A percentile compares a stretch with the other conserved stretches of the same genome.
phyloP scores from a whole-genome alignment of 129 eudicot species.

The Helianthus tuberosus region DNA sequence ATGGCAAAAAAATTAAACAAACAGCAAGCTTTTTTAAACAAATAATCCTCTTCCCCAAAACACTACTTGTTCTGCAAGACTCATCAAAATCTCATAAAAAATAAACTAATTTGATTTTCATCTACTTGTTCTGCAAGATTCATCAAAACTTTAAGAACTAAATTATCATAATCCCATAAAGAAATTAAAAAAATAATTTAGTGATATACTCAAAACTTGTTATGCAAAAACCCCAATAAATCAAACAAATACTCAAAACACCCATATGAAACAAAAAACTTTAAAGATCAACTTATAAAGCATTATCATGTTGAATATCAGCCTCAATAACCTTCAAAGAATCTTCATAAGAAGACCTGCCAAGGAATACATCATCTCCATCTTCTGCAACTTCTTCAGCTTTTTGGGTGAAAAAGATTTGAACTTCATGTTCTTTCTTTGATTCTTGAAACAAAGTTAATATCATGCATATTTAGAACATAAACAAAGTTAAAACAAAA shows the following conservation, averaged over 20 bases:
- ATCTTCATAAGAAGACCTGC: slow-evolving; percentile 78
- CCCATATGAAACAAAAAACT: slow-evolving; percentile 3
- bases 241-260: neutral
- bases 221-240: neutral
- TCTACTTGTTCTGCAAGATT: slow-evolving; percentile 13
- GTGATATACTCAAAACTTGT: too few species aligned
- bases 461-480: too few species aligned
- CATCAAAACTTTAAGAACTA: slow-evolving; percentile 18
- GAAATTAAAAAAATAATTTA: neutral
- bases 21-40: too few species aligned
- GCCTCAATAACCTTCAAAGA: slow-evolving; percentile 79
- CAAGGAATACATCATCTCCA: slow-evolving; percentile 82
- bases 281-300: slow-evolving; percentile 56
- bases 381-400: slow-evolving; percentile 20
- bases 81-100: too few species aligned
- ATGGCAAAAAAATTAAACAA: too few species aligned
- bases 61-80: neutral
- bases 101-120: neutral
- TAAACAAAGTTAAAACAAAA: too few species aligned
- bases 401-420: neutral
- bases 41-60: too few species aligned
- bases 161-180: slow-evolving; percentile 10
- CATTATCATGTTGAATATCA: slow-evolving; percentile 92
- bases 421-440: slow-evolving; percentile 25
- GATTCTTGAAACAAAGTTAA: slow-evolving; percentile 17